A percentile compares a stretch with the other conserved stretches of the same genome.
These are phyloP conservation scores for Drechslerella stenobrocha DNA, from an alignment of 2,329 filamentous ascomycete species.

Conservation along the genomic window DNA sequence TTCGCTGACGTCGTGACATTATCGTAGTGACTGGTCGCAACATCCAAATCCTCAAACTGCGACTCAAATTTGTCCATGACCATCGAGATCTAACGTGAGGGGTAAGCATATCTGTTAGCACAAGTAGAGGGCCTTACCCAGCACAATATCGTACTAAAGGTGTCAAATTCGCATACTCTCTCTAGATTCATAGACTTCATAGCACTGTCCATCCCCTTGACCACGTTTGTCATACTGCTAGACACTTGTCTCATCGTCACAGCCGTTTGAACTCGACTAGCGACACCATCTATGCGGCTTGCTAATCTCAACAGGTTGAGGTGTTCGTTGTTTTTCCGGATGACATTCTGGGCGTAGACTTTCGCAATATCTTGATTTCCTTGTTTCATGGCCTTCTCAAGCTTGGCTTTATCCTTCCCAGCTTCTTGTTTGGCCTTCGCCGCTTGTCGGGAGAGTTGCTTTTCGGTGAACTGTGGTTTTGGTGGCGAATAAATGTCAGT, in stretches of 20 bases:
- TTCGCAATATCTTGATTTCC: slow-evolving; percentile 65
- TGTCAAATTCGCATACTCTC: slow-evolving; percentile 58
- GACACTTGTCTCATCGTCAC: slow-evolving; percentile 67
- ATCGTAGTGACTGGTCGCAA: slow-evolving; percentile 69
- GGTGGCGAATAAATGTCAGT: no score
- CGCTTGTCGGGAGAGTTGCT: slow-evolving; percentile 66
- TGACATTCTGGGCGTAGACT: slow-evolving; percentile 67
- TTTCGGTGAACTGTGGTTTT: slow-evolving; percentile 63
- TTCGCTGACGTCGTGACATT: slow-evolving; percentile 81
- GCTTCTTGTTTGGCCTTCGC: slow-evolving; percentile 66
- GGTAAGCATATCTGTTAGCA: slow-evolving; percentile 3
- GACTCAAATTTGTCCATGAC: slow-evolving; percentile 70
- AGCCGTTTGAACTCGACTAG: slow-evolving; percentile 65
- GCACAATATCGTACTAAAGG: background rate
- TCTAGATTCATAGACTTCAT: slow-evolving; percentile 69
- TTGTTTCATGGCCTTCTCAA: slow-evolving; percentile 64
- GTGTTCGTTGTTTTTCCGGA: slow-evolving; percentile 67
- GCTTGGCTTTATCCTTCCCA: slow-evolving; percentile 64
- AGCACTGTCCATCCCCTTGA: slow-evolving; percentile 65
- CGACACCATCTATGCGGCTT: slow-evolving; percentile 65
- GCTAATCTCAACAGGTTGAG: slow-evolving; percentile 64
- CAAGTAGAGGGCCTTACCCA: background rate
- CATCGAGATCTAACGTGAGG: slow-evolving; percentile 62
- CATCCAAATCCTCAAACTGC: slow-evolving; percentile 61
- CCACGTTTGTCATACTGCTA: slow-evolving; percentile 66